Evolutionary conservation across 2,329 filamentous ascomycete genomes (phyloP), one percentile per base, ranked within the genome.

Genomic region (Metarhizium sp.): DNA sequence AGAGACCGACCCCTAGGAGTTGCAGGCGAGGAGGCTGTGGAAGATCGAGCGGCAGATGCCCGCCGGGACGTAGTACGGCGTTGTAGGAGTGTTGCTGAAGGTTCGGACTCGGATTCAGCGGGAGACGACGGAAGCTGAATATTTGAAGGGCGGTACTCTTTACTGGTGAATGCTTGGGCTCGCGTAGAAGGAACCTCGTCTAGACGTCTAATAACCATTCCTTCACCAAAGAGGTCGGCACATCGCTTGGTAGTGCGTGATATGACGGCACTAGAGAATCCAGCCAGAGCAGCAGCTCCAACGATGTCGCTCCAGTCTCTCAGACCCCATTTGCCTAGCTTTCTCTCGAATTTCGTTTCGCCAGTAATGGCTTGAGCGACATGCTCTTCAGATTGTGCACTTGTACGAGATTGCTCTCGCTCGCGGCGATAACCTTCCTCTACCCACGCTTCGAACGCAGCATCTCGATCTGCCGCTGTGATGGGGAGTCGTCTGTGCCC

Each of bases 251-350:
- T 80, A 0, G 90, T 81, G 34, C 88, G 81, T 53, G 84, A 79
- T 13, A 96, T 71, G 1, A 84, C 86, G 1, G 73, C 69, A 0
- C 76, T 69, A 1, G 87, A 74, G 70, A 91, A 92, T 0, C 88
- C 90, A 2, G 81, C 81, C 51, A 95, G 72, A 0, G 88, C 80
- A 2, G 92, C 92, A 1, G 90, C 78, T 0, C 88, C 88, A 32
- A 96, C 72, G 1, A 96, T 80, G 61, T 95, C 89, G 61, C 84
- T 87, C 92, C 92, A 97, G 71, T 95, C 88, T 25, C 88, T 80
- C 13, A 83, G 72, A 14, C 69, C 75, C 66, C 68, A 76, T 48
- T 67, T 63, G 2, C 62, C 59, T 3, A 69, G 62, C 54, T 62
- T 69, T n/a, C 58, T 60, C 14, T 65, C 63, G 13, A 50, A 49